Evolutionary conservation across 192 early-diverging fungal species (phyloP).

Genomic region (Umbelopsis sp.): DNA sequence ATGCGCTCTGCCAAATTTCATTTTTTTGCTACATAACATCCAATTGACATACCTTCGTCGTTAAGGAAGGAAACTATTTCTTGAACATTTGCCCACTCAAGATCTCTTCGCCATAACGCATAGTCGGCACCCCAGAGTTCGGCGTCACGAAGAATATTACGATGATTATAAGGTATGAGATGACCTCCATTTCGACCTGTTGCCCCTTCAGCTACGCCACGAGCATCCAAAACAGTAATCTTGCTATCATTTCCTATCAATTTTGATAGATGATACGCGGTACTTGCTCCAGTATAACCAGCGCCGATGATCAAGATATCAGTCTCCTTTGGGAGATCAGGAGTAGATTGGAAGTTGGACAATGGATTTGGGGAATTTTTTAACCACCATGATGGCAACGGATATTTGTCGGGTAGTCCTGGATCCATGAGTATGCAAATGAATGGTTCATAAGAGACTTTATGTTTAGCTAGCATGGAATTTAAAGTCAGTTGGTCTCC

Average conservation of each 20-base stretch:
- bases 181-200: conserved; percentile 4
- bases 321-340: neutral
- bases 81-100: neutral
- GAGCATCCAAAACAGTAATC: neutral
- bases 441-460: neutral
- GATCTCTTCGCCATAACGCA: conserved; percentile 6
- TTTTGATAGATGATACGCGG: conserved; percentile 1
- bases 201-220: neutral
- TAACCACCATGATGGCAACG: conserved; percentile 14
- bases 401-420: conserved; percentile 1
- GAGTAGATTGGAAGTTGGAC: neutral
- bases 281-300: neutral
- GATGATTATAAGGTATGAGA: conserved; percentile 10
- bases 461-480: neutral
- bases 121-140: neutral
- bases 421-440: neutral
- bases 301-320: conserved; percentile 6
- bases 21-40: too few species aligned
- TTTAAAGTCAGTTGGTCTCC: neutral
- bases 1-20: too few species aligned
- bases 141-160: conserved; percentile 2
- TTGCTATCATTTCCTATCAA: neutral
- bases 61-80: neutral
- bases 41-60: conserved; percentile 4
- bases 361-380: neutral